These are phyloP conservation scores for Lolium perenne DNA, from an alignment of 176 grass and related monocot genomes.

Conservation along the genomic window DNA sequence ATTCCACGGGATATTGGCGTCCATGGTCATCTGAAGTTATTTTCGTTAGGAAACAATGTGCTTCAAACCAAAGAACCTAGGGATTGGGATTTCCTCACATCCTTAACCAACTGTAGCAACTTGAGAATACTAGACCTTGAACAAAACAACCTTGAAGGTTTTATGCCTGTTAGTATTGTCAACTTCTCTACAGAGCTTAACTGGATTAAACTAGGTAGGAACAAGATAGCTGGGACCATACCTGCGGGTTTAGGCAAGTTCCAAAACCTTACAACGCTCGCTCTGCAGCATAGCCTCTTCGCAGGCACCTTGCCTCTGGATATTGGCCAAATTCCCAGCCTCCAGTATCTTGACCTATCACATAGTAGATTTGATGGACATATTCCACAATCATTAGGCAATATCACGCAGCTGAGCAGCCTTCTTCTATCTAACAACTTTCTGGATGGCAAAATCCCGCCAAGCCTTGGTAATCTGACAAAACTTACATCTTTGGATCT, in stretches of 20 bases:
- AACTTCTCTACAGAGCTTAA: background rate
- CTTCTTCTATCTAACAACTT: slow-evolving; percentile 18
- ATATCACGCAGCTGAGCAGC: background rate
- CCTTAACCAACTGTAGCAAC: slow-evolving; percentile 37
- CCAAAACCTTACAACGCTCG: background rate
- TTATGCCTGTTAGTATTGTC: slow-evolving; percentile 11
- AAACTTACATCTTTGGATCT: background rate
- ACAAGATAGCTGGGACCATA: slow-evolving; percentile 28
- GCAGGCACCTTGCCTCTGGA: slow-evolving; percentile 15
- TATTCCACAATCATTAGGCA: slow-evolving; percentile 28
- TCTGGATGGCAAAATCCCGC: background rate
- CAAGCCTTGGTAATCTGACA: slow-evolving; percentile 35
- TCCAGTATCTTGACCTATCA: background rate
- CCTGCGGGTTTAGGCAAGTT: background rate
- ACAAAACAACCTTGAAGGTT: slow-evolving; percentile 19
- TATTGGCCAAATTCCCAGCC: slow-evolving; percentile 7
- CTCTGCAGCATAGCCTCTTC: slow-evolving; percentile 7
- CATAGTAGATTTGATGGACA: background rate
- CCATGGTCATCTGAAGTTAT: no score
- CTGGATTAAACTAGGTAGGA: background rate
- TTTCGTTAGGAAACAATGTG: background rate
- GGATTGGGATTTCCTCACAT: slow-evolving; percentile 40
- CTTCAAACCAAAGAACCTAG: background rate
- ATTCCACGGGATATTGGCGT: background rate
- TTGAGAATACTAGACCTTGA: background rate